Base-by-base conservation (phyloP, 2,329 filamentous ascomycete species). In the Arthrobotrys pseudoclavata region DNA sequence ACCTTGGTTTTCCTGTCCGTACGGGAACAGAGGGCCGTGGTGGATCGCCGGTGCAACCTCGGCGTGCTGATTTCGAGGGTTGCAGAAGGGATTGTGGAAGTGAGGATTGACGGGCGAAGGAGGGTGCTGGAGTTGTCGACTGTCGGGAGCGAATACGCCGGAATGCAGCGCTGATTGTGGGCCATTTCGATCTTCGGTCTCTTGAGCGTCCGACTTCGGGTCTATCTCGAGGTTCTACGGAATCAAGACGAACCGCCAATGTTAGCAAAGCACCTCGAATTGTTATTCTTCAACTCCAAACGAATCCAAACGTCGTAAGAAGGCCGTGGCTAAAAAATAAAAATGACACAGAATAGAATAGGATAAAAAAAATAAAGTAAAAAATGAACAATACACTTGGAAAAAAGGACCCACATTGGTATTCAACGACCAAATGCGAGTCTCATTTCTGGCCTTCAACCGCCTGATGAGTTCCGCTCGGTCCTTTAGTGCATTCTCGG, bases 401-500 rank as follows among this genome's bases (percentile, higher is more conserved):
- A 72, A 18, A 31, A 22, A 53, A 40, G 12, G 52, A 76, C 72
- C 66, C 72, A 87, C 91, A 86, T 88, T 87, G 81, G 87, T 87
- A 82, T 87, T 89, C 29, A 89, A 88, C 45, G 90, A 86, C 92
- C 92, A 96, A 3, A 89, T 89, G 42, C 92, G 91, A 81, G 89
- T 91, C 84, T 94, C 90, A 42, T 60, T 60, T 34, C 89, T 90
- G 83, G 88, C 89, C 85, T 97, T 97, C 80, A 97, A 87, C 79
- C 91, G 88, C 84, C 94, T 89, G 71, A 98, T 97, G 81, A 97
- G 86, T 83, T 94, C 91, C 71, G 89, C 89, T 79, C 94, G 88
- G 83, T 93, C 90, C 18, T 76, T 70, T 37, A 60, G 71, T 69
- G 64, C 64, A 69, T 69, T 76, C 24, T 69, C 57, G 64, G 60